Evolutionary conservation across 1,284 basidiomycete genomes (phyloP).

Genomic region (Cutaneotrichosporon sp.): DNA sequence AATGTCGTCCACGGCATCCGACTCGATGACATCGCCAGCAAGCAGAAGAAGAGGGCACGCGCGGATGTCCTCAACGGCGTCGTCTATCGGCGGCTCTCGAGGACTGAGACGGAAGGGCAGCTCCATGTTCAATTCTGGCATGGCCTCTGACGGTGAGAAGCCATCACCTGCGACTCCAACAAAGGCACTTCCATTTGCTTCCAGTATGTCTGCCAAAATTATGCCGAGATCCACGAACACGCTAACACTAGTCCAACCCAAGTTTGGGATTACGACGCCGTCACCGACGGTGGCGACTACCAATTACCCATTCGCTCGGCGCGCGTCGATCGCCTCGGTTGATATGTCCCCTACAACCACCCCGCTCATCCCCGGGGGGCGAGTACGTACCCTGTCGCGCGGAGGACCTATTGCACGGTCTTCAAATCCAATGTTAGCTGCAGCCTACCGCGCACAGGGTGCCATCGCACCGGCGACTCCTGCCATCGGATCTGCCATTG

Average conservation of each 20-base stretch:
- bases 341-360: constrained; percentile 3
- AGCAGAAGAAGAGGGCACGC: constrained; percentile 7
- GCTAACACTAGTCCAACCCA: constrained; percentile 19
- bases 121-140: constrained; percentile 39
- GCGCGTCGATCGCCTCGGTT: constrained; percentile 16
- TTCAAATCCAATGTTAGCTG: constrained; percentile 46
- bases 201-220: no score
- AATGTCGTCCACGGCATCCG: constrained; percentile 15
- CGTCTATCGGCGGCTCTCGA: constrained; percentile 25
- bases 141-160: constrained; percentile 23
- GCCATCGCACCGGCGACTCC: constrained; percentile 8
- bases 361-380: constrained; percentile 3
- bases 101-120: constrained; percentile 47
- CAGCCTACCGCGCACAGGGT: constrained; percentile 25
- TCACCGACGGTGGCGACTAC: constrained; percentile 25
- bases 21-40: constrained; percentile 12
- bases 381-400: constrained; percentile 12
- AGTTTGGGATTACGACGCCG: constrained; percentile 31
- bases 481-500: background rate
- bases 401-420: constrained; percentile 34
- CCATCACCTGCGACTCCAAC: constrained; percentile 39
- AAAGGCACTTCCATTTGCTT: constrained; percentile 22
- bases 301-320: constrained; percentile 34
- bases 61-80: constrained; percentile 15
- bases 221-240: background rate